These are phyloP conservation scores for Russula brevipes DNA, from an alignment of 768 basidiomycete genomes.

Conservation along the genomic window DNA sequence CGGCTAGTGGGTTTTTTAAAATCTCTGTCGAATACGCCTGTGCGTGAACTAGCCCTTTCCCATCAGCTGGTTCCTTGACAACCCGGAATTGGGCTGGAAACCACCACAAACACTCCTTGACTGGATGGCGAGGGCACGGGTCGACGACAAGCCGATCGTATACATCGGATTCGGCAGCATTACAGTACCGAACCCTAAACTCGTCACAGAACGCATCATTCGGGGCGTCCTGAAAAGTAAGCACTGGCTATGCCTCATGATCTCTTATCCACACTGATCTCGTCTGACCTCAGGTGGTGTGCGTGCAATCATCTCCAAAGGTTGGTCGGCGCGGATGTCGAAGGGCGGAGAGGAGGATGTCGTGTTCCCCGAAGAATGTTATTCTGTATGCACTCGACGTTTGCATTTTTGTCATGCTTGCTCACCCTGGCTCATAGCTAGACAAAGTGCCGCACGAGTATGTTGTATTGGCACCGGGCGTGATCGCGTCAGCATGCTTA, in stretches of 20 bases:
- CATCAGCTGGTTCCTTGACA: conserved; percentile 58
- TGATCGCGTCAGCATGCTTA: conserved; percentile 1
- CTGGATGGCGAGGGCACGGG: conserved; percentile 53
- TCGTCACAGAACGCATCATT: conserved; percentile 51
- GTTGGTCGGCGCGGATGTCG: conserved; percentile 58
- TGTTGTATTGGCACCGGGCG: conserved; percentile 15
- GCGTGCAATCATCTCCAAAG: conserved; percentile 61
- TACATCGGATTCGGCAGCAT: conserved; percentile 72
- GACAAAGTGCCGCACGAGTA: conserved; percentile 64
- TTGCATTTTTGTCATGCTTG: background rate
- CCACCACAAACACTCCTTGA: conserved; percentile 46
- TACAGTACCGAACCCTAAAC: conserved; percentile 54
- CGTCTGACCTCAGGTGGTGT: conserved; percentile 44
- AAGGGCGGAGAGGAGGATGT: conserved; percentile 36
- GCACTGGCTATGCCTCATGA: conserved; percentile 23
- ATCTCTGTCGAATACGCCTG: background rate
- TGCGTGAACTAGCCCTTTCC: conserved; percentile 4
- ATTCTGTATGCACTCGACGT: conserved; percentile 31
- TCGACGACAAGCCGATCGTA: conserved; percentile 54
- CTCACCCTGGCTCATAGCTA: conserved; percentile 33
- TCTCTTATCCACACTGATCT: background rate
- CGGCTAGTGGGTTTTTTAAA: conserved; percentile 42
- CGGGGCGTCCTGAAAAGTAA: conserved; percentile 56
- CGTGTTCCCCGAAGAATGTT: conserved; percentile 50
- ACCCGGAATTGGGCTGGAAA: conserved; percentile 54